Percentiles rank a stretch among this genome's conserved stretches.
These are phyloP conservation scores for Arthromyces matolae DNA, from an alignment of 768 basidiomycete genomes.

Conservation along the genomic window DNA sequence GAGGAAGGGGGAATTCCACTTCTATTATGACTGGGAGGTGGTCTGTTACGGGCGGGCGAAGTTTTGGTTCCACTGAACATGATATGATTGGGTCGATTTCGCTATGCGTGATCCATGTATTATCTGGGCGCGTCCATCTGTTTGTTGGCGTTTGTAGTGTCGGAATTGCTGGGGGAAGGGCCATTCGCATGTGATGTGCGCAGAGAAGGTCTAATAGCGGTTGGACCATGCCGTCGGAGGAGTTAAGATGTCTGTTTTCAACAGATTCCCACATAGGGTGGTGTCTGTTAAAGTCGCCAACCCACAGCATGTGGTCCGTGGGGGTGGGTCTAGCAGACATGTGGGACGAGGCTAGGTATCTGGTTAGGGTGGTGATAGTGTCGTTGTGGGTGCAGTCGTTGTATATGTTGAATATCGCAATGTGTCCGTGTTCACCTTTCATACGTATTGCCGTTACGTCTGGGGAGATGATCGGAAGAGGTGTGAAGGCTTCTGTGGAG, in stretches of 20 bases:
- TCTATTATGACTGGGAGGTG: constrained; percentile 29
- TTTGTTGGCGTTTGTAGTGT: not conserved
- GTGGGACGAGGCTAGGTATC: not conserved
- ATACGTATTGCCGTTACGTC: not conserved
- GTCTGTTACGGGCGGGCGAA: constrained; percentile 19
- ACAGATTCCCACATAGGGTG: constrained; percentile 3
- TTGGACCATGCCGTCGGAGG: not conserved
- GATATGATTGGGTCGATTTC: not conserved
- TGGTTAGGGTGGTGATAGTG: not conserved
- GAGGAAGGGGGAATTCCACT: constrained; percentile 14
- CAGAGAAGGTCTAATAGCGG: constrained; percentile 1
- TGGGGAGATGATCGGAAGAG: not conserved
- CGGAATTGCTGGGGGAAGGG: not conserved
- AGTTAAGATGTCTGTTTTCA: constrained; percentile 7
- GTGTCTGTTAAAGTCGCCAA: constrained; percentile 5
- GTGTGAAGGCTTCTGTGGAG: constrained; percentile 2
- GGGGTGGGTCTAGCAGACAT: not conserved
- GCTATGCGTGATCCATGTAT: not conserved
- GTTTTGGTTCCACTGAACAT: not conserved
- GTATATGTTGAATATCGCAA: constrained; percentile 8
- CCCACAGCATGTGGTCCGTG: not conserved
- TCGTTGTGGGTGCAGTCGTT: constrained; percentile 4
- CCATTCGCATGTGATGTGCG: constrained; percentile 2
- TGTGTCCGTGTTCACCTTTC: not conserved
- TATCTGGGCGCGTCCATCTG: constrained; percentile 7